These are phyloP conservation scores for Lachancea quebecensis DNA, from an alignment of 805 yeast genomes.

Conservation along the genomic window DNA sequence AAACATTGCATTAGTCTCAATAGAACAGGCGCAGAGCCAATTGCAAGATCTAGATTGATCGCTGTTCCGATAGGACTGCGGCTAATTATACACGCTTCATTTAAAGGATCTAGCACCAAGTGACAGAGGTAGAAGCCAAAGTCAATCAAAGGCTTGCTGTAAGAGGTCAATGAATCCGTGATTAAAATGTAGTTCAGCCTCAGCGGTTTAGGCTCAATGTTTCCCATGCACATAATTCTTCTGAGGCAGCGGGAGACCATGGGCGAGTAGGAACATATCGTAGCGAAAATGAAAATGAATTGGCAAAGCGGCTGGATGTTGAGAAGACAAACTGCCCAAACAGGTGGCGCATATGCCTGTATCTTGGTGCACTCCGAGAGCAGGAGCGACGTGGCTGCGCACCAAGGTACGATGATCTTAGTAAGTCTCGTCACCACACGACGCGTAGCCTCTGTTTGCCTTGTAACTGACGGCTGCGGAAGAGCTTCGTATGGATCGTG, in stretches of 20 bases:
- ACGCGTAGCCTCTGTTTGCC: constrained; percentile 32
- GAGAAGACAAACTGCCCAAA: constrained; percentile 23
- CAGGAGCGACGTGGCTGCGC: constrained; percentile 8
- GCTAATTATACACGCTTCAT: constrained; percentile 2
- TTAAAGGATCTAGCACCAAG: constrained; percentile 27
- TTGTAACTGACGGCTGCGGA: constrained; percentile 31
- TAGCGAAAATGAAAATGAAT: constrained; percentile 31
- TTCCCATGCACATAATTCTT: constrained; percentile 25
- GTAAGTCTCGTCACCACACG: constrained; percentile 19
- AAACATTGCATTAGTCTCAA: constrained; percentile 80
- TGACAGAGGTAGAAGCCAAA: constrained; percentile 50
- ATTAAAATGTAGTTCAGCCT: constrained; percentile 61
- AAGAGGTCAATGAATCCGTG: constrained; percentile 81
- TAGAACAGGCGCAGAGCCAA: constrained; percentile 52
- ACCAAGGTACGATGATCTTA: constrained; percentile 22
- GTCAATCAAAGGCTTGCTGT: constrained; percentile 70
- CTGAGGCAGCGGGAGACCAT: constrained; percentile 9
- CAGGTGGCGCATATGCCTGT: constrained; percentile 17
- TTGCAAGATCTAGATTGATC: constrained; percentile 21
- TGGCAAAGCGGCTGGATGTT: constrained; percentile 33
- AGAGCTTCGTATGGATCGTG: constrained; percentile 18
- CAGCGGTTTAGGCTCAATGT: constrained; percentile 32
- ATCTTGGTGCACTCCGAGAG: constrained; percentile 24
- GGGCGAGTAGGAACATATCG: constrained; percentile 7
- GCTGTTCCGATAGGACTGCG: constrained; percentile 2